Evolutionary conservation across 2,329 filamentous ascomycete genomes (phyloP).

Genomic region (Colletotrichum sidae): DNA sequence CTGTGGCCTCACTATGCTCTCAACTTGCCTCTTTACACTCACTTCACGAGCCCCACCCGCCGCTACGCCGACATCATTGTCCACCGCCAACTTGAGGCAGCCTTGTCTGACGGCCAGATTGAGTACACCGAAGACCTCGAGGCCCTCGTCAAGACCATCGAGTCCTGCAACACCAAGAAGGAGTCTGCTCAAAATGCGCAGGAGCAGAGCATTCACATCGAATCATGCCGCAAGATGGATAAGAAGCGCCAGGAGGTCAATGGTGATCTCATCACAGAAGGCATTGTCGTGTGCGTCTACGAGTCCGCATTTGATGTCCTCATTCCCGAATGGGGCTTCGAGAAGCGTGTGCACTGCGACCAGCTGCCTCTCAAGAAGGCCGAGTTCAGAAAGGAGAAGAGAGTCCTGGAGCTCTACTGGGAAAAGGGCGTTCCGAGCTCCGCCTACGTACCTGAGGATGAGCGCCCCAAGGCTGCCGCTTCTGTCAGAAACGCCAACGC

Average conservation of each 20-base stretch:
- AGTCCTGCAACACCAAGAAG: constrained; percentile 98
- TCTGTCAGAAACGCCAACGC: constrained; percentile 81
- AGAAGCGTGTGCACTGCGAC: constrained; percentile 99
- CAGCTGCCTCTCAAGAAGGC: constrained; percentile 98
- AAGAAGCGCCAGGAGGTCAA: constrained; percentile 87
- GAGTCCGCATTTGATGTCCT: constrained; percentile 98
- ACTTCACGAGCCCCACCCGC: constrained; percentile 95
- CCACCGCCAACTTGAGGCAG: constrained; percentile 91
- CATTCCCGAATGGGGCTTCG: constrained; percentile 97
- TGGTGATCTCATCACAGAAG: constrained; percentile 93
- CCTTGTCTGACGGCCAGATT: constrained; percentile 82
- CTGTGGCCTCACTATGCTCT: constrained; percentile 90
- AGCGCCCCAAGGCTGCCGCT: constrained; percentile 85
- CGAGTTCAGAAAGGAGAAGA: constrained; percentile 97
- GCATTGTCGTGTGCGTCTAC: constrained; percentile 96
- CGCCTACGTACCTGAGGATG: constrained; percentile 95
- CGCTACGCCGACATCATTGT: constrained; percentile 96
- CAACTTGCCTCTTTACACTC: constrained; percentile 94
- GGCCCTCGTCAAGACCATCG: constrained; percentile 88
- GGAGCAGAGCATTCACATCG: constrained; percentile 98
- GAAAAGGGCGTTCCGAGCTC: constrained; percentile 99
- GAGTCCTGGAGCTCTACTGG: constrained; percentile 97
- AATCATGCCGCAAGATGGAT: constrained; percentile 96
- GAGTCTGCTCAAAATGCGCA: constrained; percentile 97
- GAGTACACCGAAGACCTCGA: constrained; percentile 94